Conservation (phyloP, 1,284 basidiomycete genomes). For the Ganoderma multipileum region DNA sequence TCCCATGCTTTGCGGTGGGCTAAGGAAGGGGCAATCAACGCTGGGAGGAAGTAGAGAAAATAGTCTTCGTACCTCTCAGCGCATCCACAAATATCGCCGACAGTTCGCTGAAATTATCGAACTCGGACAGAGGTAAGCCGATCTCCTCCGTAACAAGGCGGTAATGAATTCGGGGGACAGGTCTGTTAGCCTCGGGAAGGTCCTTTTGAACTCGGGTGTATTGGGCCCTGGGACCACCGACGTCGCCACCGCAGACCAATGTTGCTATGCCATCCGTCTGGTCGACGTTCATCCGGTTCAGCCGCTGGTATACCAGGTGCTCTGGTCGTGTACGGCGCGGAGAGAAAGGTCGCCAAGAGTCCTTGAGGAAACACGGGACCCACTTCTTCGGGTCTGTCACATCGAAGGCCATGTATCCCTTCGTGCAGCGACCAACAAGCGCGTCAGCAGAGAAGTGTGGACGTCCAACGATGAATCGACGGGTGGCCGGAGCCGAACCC, state of each 20-base stretch:
- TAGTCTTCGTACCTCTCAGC: not conserved
- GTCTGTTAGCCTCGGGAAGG: not conserved
- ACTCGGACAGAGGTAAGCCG: not conserved
- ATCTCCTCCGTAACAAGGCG: constrained; percentile 11
- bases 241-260: constrained; percentile 21
- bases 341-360: constrained; percentile 18
- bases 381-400: not conserved
- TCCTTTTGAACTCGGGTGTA: constrained; percentile 7
- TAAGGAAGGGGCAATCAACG: not conserved
- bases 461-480: constrained; percentile 9
- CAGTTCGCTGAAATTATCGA: constrained; percentile 6
- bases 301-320: constrained; percentile 12
- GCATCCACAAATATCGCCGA: not conserved
- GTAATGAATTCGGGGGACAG: constrained; percentile 7
- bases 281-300: not conserved
- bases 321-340: constrained; percentile 13
- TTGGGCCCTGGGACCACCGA: constrained; percentile 12
- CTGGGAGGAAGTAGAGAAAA: not conserved
- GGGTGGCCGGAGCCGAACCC: not conserved
- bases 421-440: constrained; percentile 14
- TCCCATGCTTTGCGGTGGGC: constrained; percentile 14
- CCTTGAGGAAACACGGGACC: constrained; percentile 14
- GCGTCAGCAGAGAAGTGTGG: constrained; percentile 13
- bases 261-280: not conserved
- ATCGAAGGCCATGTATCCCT: constrained; percentile 14